Evolutionary conservation across 352 stramenopile genomes (phyloP).

Genomic region (Phytophthora colocasiae): DNA sequence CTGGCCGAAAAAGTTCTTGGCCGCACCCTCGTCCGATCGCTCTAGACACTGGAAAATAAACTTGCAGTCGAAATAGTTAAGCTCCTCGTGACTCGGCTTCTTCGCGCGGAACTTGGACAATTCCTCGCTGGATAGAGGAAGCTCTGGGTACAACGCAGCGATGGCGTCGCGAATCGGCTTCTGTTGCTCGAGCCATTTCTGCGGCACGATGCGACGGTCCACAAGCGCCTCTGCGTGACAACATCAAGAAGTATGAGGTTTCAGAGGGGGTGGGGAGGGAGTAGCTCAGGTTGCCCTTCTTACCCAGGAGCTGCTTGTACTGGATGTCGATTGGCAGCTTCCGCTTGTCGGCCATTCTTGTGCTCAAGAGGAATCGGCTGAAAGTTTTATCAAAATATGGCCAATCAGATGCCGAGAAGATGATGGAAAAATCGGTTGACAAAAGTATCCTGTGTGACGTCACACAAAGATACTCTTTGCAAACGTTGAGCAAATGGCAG

Average conservation of each 20-base stretch:
- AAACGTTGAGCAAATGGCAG: slow-evolving; percentile 8
- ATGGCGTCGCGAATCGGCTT: slow-evolving; percentile 69
- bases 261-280: neutral
- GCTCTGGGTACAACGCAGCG: slow-evolving; percentile 53
- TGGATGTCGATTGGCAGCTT: slow-evolving; percentile 83
- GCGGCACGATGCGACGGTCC: slow-evolving; percentile 72
- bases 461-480: slow-evolving; percentile 27
- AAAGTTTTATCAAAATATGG: slow-evolving; percentile 3
- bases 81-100: slow-evolving; percentile 58
- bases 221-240: slow-evolving; percentile 62
- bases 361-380: neutral
- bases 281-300: neutral
- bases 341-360: slow-evolving; percentile 60
- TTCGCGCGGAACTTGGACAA: slow-evolving; percentile 56
- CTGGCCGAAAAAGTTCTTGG: slow-evolving; percentile 84
- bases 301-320: slow-evolving; percentile 83
- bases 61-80: slow-evolving; percentile 87
- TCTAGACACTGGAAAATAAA: slow-evolving; percentile 63
- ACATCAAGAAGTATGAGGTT: neutral
- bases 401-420: slow-evolving; percentile 22
- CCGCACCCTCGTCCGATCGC: slow-evolving; percentile 61
- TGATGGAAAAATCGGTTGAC: neutral
- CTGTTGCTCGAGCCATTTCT: slow-evolving; percentile 77
- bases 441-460: slow-evolving; percentile 18
- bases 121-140: slow-evolving; percentile 55